These are phyloP conservation scores for Diaporthe amygdali DNA, from an alignment of 2,329 filamentous ascomycete genomes.

Conservation along the genomic window DNA sequence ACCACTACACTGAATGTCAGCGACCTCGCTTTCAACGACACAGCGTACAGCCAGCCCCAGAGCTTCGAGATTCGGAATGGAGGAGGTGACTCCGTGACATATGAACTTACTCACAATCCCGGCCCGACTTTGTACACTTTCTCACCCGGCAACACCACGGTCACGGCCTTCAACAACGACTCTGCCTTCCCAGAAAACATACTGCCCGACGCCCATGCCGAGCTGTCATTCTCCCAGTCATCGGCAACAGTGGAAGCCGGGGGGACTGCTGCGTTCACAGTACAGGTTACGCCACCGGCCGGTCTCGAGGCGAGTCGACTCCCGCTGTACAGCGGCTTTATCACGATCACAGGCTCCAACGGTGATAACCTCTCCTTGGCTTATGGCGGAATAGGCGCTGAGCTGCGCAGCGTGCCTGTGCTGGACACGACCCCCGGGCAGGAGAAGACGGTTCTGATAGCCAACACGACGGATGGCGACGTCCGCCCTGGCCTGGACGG, in stretches of 20 bases:
- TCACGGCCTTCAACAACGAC: conserved; percentile 19
- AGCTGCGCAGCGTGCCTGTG: conserved; percentile 29
- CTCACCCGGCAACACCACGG: background rate
- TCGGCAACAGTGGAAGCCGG: conserved; percentile 32
- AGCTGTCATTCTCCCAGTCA: conserved; percentile 27
- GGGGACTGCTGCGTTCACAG: conserved; percentile 30
- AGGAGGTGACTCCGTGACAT: background rate
- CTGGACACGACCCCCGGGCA: conserved; percentile 25
- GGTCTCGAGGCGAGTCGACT: conserved; percentile 34
- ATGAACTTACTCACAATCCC: background rate
- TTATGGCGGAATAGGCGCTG: conserved; percentile 42
- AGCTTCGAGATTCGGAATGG: conserved; percentile 11
- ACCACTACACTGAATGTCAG: conserved; percentile 13
- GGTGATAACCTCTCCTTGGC: conserved; percentile 42
- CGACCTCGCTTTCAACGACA: conserved; percentile 17
- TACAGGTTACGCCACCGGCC: conserved; percentile 33
- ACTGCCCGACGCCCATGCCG: conserved; percentile 25
- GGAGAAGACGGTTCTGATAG: conserved; percentile 27
- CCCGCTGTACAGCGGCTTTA: conserved; percentile 49
- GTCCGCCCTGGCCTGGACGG: conserved; percentile 14
- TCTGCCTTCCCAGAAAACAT: conserved; percentile 13
- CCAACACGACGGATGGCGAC: conserved; percentile 9
- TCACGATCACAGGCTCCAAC: conserved; percentile 42
- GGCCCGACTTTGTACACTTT: conserved; percentile 13
- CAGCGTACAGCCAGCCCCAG: background rate